Evolutionary conservation across 345 rosid genomes (phyloP), one percentile per base, ranked within the genome.

Genomic region (Salix arbutifolia): DNA sequence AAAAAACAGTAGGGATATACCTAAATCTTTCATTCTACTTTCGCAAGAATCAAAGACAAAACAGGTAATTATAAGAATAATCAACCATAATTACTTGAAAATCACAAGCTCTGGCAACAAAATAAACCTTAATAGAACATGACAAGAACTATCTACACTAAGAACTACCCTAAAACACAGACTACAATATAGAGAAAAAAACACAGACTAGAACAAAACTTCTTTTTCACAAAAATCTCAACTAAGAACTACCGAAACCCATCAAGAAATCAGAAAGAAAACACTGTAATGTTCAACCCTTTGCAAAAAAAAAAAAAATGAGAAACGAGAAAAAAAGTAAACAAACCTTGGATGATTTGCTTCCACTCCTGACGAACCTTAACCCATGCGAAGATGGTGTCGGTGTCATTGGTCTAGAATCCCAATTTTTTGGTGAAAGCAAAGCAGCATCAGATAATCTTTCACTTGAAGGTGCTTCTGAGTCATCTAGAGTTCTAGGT

Each of bases 281-380:
- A 42, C 10, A 37, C 25, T 16, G 3, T 14, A 71, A 62, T 30
- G 70, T 42, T 26, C 50, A 73, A 48, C n/a, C 50, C 13, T 37
- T 67, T 42, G 37, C 31, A 67, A 31, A 4, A 11, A 42, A 67
- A 33, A 33, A 7, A 48, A 44, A 76, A 69, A n/a, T 8, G 31
- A 68, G 74, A 82, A 74, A 78, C 37, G 3, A 46, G 28, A 26
- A 23, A n/a, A 67, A 65, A n/a, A 23, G 33, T 1, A 21, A 61
- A 79, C 83, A 79, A 82, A 95, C 99, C 98, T 93, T 91, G 23
- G 97, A 90, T 25, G 99, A 90, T 84, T 90, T 91, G 88, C 93
- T 93, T 76, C 82, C 71, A 60, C 89, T 96, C 86, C 81, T 90
- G 75, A 92, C 82, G 70, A 90, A 74, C 79, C 86, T 93, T 67